Percentiles rank a stretch among this genome's conserved stretches.
These are phyloP conservation scores for Dothidotthia symphoricarpi DNA, from an alignment of 2,329 filamentous ascomycete genomes.

Conservation along the genomic window DNA sequence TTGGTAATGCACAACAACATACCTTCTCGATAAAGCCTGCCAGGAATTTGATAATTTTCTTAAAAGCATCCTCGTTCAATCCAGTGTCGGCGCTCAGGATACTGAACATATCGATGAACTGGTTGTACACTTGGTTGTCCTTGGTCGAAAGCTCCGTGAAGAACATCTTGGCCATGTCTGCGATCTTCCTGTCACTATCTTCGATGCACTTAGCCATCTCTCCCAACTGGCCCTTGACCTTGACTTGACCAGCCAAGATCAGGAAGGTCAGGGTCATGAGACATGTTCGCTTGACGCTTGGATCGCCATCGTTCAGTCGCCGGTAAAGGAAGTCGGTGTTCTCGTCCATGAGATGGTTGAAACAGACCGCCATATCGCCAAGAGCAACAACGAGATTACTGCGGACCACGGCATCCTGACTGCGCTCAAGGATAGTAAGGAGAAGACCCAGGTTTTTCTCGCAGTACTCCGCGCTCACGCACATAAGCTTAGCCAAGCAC, in stretches of 20 bases:
- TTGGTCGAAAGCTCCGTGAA: constrained; percentile 97
- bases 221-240: constrained; percentile 96
- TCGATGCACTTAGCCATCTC: constrained; percentile 99
- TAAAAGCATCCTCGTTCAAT: constrained; percentile 82
- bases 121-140: constrained; percentile 98
- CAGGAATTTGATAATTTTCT: constrained; percentile 85
- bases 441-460: constrained; percentile 88
- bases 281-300: constrained; percentile 92
- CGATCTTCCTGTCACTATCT: constrained; percentile 90
- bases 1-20: constrained; percentile 13
- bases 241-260: constrained; percentile 95
- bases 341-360: constrained; percentile 98
- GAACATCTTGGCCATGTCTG: constrained; percentile 95
- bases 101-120: constrained; percentile 99
- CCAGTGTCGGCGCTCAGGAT: constrained; percentile 77
- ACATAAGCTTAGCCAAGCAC: constrained; percentile 98
- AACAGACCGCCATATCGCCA: constrained; percentile 98
- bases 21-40: constrained; percentile 98
- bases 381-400: constrained; percentile 96
- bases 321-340: constrained; percentile 98
- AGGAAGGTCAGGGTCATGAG: constrained; percentile 98
- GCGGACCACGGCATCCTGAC: constrained; percentile 84
- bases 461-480: constrained; percentile 94
- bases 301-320: constrained; percentile 81
- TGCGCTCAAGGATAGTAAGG: constrained; percentile 97